Percentiles rank a stretch among this genome's conserved stretches.
phyloP scores from a whole-genome alignment of 495 filamentous ascomycete genomes.

The Penicillium cosmopolitanum region DNA sequence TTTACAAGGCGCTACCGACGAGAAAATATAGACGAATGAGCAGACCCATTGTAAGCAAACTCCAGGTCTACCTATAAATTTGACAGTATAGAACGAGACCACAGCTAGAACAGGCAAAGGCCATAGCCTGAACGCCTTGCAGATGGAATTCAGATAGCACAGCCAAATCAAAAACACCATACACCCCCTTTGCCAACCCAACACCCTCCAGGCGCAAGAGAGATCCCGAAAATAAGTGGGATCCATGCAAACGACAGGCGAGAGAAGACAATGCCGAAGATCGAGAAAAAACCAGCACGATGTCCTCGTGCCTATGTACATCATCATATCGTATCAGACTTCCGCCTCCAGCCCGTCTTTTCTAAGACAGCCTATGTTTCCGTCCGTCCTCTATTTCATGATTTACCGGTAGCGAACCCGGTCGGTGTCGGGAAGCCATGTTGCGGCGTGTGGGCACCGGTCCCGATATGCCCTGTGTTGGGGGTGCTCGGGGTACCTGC shows the following conservation, averaged over 20 bases:
- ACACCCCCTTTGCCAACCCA: constrained; percentile 29
- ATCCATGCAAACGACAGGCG: constrained; percentile 28
- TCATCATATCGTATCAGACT: constrained; percentile 37
- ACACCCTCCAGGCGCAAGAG: constrained; percentile 24
- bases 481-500: constrained; percentile 74
- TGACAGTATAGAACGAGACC: constrained; percentile 18
- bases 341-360: constrained; percentile 6
- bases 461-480: constrained; percentile 55
- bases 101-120: constrained; percentile 21
- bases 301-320: constrained; percentile 35
- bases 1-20: neutral
- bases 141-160: constrained; percentile 28
- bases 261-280: constrained; percentile 34
- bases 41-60: constrained; percentile 8
- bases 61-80: constrained; percentile 13
- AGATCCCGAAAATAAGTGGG: constrained; percentile 14
- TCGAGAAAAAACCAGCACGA: constrained; percentile 31
- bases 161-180: constrained; percentile 24
- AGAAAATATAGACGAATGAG: constrained; percentile 5
- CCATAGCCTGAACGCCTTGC: constrained; percentile 29
- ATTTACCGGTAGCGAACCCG: constrained; percentile 48
- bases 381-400: constrained; percentile 20
- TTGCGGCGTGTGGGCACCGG: constrained; percentile 61
- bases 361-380: neutral
- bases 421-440: constrained; percentile 68